Evolutionary conservation across 345 rosid genomes (phyloP), one percentile per base, ranked within the genome.

Genomic region (Viola odorata): DNA sequence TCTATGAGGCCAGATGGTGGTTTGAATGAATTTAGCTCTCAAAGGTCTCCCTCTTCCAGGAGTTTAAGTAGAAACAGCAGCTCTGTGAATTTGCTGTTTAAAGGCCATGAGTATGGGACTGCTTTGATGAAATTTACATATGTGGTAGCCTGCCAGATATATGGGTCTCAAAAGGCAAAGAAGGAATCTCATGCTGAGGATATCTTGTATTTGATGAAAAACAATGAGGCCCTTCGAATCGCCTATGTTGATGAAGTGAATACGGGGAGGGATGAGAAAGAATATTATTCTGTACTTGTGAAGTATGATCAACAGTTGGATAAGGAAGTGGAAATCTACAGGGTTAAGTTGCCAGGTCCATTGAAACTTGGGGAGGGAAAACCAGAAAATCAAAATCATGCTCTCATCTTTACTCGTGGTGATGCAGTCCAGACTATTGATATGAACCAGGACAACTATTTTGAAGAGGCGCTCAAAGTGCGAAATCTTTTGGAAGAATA

Each of bases 341-440:
- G 99, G 79, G 86, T 92, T 68, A 85, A 82, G 69, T 75, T 92
- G 78, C 99, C 99, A 62, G 97, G 97, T 63, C 95, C 96, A 0
- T 64, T 92, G 84, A 92, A 92, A 79, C 89, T 92, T 63, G 99
- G 99, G 36, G 98, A 92, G 78, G 98, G 98, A 15, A 92, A 92
- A 68, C 98, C 98, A 14, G 98, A 92, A 77, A 92, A 92, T 78
- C 98, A 92, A 79, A 92, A 92, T 70, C 98, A 92, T 73, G 97
- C 98, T 53, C 53, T 90, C 47, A 92, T 92, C 69, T 92, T 92
- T 77, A 92, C 98, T 39, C 85, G 97, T 14, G 98, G 98, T 41
- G 98, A 89, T 81, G 98, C 98, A 39, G 78, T 92, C 58, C 98
- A 92, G 70, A 92, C 98, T n/a, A 92, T 92, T 57, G 97, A 92